A percentile compares a stretch with the other conserved stretches of the same genome.
Conservation (phyloP, 2,329 filamentous ascomycete species). For the Aspergillus pseudotamarii region DNA sequence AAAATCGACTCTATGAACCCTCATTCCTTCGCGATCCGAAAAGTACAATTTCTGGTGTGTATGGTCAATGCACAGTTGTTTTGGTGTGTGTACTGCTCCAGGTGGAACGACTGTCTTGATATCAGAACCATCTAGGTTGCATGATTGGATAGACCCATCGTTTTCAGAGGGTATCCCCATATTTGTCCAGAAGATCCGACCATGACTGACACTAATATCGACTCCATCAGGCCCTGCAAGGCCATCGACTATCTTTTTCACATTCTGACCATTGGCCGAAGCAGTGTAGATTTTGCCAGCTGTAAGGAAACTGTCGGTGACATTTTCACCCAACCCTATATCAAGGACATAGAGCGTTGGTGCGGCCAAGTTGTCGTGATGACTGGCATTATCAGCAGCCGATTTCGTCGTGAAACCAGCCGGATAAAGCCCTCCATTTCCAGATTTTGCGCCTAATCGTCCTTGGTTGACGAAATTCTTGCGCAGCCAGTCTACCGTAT, state of each 20-base stretch:
- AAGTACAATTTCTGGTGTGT: slow-evolving; percentile 39
- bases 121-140: slow-evolving; percentile 53
- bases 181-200: slow-evolving; percentile 54
- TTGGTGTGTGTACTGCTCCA: slow-evolving; percentile 55
- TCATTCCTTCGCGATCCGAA: slow-evolving; percentile 48
- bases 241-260: slow-evolving; percentile 14
- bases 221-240: slow-evolving; percentile 51
- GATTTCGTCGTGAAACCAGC: slow-evolving; percentile 8
- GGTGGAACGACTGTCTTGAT: slow-evolving; percentile 46
- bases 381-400: slow-evolving; percentile 1
- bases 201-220: slow-evolving; percentile 35
- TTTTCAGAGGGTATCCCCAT: slow-evolving; percentile 47
- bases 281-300: slow-evolving; percentile 12
- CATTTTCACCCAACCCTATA: slow-evolving; percentile 14
- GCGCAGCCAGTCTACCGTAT: slow-evolving; percentile 50
- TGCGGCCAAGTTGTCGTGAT: background rate
- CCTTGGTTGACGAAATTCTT: slow-evolving; percentile 51
- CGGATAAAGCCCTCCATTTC: slow-evolving; percentile 45
- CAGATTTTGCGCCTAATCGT: slow-evolving; percentile 43
- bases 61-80: slow-evolving; percentile 42
- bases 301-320: slow-evolving; percentile 17
- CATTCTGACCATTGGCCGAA: slow-evolving; percentile 16
- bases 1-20: slow-evolving; percentile 39
- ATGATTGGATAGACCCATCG: slow-evolving; percentile 48
- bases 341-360: background rate